Evolutionary conservation across 805 yeast genomes (phyloP).

Genomic region (Candida patagonica): DNA sequence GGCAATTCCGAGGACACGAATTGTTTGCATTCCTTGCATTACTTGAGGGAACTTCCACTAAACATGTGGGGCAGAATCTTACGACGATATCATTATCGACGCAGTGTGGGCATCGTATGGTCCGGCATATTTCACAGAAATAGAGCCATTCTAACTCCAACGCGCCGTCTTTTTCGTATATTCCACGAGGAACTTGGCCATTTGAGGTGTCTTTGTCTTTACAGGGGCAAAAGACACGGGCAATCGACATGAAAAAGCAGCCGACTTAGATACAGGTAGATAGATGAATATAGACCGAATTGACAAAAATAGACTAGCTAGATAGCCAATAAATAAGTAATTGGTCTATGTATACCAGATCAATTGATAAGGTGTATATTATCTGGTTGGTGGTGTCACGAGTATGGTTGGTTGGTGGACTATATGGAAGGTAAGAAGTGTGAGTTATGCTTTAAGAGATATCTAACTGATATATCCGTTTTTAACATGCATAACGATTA

Average conservation of each 20-base stretch:
- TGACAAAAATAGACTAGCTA: neutral
- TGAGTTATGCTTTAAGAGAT: too few relatives aligned
- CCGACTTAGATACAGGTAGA: too few relatives aligned
- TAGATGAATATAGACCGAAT: too few relatives aligned
- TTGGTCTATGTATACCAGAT: neutral
- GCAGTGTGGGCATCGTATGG: slow-evolving; percentile 30
- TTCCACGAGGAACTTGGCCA: slow-evolving; percentile 15
- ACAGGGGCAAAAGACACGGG: slow-evolving; percentile 8
- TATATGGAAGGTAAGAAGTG: too few relatives aligned
- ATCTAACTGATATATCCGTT: too few relatives aligned
- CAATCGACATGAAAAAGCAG: neutral
- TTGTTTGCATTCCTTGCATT: slow-evolving; percentile 20
- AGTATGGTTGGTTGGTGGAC: too few relatives aligned
- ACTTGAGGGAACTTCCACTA: slow-evolving; percentile 23
- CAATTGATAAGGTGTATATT: neutral
- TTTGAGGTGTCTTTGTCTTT: slow-evolving; percentile 1
- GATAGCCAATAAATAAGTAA: neutral
- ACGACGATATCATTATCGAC: slow-evolving; percentile 27
- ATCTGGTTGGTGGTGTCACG: too few relatives aligned
- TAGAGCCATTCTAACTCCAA: slow-evolving; percentile 25
- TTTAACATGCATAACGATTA: too few relatives aligned
- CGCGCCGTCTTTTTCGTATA: slow-evolving; percentile 17
- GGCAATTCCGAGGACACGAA: slow-evolving; percentile 28
- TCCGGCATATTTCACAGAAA: slow-evolving; percentile 29
- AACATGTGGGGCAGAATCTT: slow-evolving; percentile 30